Evolutionary conservation across 192 early-diverging fungal species (phyloP), one percentile per base, ranked within the genome.

Genomic region (Podila horticola): DNA sequence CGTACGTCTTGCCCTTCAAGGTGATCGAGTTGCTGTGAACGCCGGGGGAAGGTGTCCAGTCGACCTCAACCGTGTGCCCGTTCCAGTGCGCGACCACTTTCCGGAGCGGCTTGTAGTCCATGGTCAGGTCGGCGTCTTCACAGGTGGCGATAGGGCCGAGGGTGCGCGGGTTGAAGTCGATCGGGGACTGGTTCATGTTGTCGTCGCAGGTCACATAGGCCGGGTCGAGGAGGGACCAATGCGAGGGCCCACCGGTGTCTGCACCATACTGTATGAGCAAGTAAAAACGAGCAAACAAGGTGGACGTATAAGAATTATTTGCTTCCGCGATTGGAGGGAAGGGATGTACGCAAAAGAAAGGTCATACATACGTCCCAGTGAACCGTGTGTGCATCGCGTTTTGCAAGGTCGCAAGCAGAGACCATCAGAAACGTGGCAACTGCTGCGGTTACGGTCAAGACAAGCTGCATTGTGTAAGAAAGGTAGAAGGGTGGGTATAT

Each of bases 11-110:
- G n/a, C 74, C 74, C 45, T 83, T 61, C 33, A 84, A 64, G 8
- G 63, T 52, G 20, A 84, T 62, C 11, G 67, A 52, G 38, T 75
- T 64, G 22, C 30, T 51, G 33, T 71, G 38, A 0, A 68, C 50
- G 15, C 62, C 17, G 26, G 41, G 13, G 19, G 48, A 19, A 29
- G 36, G 26, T 2, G 41, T 58, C 19, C 45, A 64, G 52, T n/a
- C 45, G 13, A 85, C 52, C 70, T 88, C 74, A 30, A 90, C 67
- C 0, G 88, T 85, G 65, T 83, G 66, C 7, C 88, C 88, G 51
- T 73, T 79, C 67, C 84, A 74, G 28, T 64, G 22, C 17, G 71
- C 70, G 49, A 73, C 61, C 12, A 61, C 60, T 0, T 62, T 36
- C 7, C 48, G 12, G 26, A 58, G 41, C n/a, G 64, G 26, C 15